Conservation (phyloP, 331 rosid genomes). For the Malus hybrid region DNA sequence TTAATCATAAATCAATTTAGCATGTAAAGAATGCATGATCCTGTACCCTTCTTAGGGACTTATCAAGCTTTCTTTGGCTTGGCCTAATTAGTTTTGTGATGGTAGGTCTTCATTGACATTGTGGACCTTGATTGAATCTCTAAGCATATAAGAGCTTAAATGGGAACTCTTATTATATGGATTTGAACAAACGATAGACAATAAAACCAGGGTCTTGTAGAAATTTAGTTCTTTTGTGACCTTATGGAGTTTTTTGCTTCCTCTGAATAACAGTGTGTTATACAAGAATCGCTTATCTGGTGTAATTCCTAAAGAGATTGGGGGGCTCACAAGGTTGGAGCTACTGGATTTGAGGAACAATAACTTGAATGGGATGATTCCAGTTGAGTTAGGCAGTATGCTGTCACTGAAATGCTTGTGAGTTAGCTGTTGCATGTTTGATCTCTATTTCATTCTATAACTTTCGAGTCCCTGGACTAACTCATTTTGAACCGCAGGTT, state of each 20-base stretch:
- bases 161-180: background rate
- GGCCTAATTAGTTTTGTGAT: background rate
- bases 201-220: background rate
- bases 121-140: background rate
- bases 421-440: constrained; percentile 27
- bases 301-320: constrained; percentile 70
- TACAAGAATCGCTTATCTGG: constrained; percentile 66
- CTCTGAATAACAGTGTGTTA: constrained; percentile 46
- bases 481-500: constrained; percentile 37
- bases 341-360: constrained; percentile 79
- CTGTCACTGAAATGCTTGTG: constrained; percentile 58
- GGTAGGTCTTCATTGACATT: background rate
- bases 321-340: constrained; percentile 48
- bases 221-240: background rate
- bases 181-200: background rate
- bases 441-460: background rate
- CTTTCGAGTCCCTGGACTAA: constrained; percentile 14
- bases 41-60: background rate
- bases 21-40: background rate
- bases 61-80: background rate
- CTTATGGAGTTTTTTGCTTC: constrained; percentile 2
- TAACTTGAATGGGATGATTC: constrained; percentile 57
- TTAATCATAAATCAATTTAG: background rate
- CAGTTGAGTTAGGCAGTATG: constrained; percentile 51
- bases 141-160: background rate